These are phyloP conservation scores for Pneumocystis carinii DNA, from an alignment of 1,139 yeast genomes.

Conservation along the genomic window DNA sequence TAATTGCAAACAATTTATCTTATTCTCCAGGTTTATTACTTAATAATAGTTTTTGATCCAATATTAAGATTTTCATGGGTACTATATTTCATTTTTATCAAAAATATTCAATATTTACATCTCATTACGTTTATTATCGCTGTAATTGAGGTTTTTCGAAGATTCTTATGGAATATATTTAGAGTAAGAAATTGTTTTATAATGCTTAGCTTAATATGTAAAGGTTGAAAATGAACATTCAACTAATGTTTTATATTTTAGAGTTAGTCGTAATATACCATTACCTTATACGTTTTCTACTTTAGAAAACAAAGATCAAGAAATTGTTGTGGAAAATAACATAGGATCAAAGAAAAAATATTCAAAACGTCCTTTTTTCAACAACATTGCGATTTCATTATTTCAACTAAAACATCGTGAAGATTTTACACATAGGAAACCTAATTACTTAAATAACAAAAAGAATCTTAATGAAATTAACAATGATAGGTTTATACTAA, in stretches of 20 bases:
- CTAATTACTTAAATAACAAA: neutral
- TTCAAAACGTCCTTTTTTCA: neutral
- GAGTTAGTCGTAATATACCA: conserved; percentile 77
- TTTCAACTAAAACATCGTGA: neutral
- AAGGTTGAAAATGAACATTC: conserved; percentile 23
- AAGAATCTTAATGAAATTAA: neutral
- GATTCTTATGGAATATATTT: conserved; percentile 78
- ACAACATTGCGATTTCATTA: neutral
- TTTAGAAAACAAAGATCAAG: neutral
- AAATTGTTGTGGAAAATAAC: neutral
- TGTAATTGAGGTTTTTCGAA: conserved; percentile 59
- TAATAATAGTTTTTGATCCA: conserved; percentile 59
- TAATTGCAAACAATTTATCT: neutral
- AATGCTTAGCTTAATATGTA: neutral
- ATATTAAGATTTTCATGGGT: conserved; percentile 80
- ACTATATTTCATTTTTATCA: conserved; percentile 54
- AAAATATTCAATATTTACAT: conserved; percentile 76
- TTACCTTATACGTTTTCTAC: conserved; percentile 21
- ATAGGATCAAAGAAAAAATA: neutral
- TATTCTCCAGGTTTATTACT: conserved; percentile 37
- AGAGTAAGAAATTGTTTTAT: conserved; percentile 89
- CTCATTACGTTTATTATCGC: conserved; percentile 77
- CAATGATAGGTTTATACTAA: neutral
- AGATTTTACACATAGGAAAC: neutral
- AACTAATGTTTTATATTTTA: conserved; percentile 65